Base-by-base conservation (phyloP, 352 stramenopile species). In the Pythium biforme region DNA sequence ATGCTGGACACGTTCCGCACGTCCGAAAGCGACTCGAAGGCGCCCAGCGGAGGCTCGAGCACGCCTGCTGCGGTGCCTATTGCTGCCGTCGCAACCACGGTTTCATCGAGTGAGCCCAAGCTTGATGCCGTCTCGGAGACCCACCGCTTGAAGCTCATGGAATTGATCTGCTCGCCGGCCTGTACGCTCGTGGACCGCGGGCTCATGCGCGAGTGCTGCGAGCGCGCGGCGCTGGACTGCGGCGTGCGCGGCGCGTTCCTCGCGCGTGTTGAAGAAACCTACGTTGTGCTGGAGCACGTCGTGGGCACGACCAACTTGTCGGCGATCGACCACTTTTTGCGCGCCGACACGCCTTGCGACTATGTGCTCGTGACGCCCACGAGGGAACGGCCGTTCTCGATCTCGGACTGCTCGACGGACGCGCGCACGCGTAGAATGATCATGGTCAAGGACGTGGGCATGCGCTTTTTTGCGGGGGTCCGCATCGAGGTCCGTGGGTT, bases 191-290 rank as follows among this genome's bases (percentile, higher is more conserved):
- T 86, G 10, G 79, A 89, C 41, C 79, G 75, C 40, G 73, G 61
- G 15, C 59, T 87, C 17, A 89, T 87, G 79, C 64, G 79, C 45
- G 66, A 71, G 31, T 86, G 77, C 64, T 89, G 80, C 34, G 69
- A 85, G n/a, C 37, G 78, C 2, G 77, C 66, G 27, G 68, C 74
- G 4, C 62, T 68, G 17, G 72, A 75, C 8, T 88, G 84, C 67
- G 72, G 73, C 25, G 72, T 88, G 15, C 54, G 37, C 20, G 68
- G 66, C 0, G 76, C 76, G 14, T 87, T 89, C 53, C 81, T 89
- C 54, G 77, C 79, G 2, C 74, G 79, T 0, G 70, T 89, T 2
- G 76, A 89, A 7, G 72, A 79, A 29, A 40, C 68, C 10, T 69
- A 81, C 45, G 67, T 86, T 10, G 49, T 75, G 43, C 74, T 89